Percentiles rank a stretch among this genome's conserved stretches.
Conservation (phyloP, 2,329 filamentous ascomycete genomes). For the Neonectria neomacrospora region DNA sequence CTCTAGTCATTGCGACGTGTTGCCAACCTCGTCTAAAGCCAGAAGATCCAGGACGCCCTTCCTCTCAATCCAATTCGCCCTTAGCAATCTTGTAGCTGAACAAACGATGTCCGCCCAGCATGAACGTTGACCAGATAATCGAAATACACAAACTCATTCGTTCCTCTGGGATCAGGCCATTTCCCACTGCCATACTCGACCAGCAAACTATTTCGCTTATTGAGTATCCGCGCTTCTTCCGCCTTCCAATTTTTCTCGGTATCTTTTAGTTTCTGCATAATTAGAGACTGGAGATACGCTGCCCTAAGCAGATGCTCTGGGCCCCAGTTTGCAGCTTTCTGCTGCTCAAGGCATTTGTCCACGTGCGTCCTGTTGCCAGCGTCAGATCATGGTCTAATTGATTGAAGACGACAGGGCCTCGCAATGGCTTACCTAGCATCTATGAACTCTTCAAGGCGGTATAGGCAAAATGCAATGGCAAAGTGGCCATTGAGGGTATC, state of each 20-base stretch:
- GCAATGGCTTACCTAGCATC: background rate
- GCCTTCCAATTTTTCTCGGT: background rate
- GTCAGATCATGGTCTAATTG: background rate
- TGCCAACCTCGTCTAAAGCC: background rate
- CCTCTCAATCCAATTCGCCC: background rate
- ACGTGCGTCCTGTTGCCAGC: background rate
- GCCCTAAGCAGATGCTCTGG: background rate
- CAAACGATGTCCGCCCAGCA: constrained; percentile 1
- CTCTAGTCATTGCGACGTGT: background rate
- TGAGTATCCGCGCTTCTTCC: background rate
- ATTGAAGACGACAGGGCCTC: background rate
- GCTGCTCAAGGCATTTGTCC: background rate
- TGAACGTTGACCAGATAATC: constrained; percentile 9
- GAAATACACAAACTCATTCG: background rate
- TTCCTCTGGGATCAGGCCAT: background rate
- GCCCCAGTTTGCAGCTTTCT: background rate
- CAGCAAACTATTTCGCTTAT: background rate
- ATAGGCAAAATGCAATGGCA: background rate
- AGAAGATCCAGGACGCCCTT: no score
- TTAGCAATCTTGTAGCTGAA: background rate
- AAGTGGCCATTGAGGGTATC: constrained; percentile 6
- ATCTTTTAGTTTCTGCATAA: background rate
- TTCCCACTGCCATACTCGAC: background rate
- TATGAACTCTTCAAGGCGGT: background rate
- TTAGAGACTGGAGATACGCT: background rate